phyloP scores from a whole-genome alignment of 305 asterid genomes.

The Lippia alba region DNA sequence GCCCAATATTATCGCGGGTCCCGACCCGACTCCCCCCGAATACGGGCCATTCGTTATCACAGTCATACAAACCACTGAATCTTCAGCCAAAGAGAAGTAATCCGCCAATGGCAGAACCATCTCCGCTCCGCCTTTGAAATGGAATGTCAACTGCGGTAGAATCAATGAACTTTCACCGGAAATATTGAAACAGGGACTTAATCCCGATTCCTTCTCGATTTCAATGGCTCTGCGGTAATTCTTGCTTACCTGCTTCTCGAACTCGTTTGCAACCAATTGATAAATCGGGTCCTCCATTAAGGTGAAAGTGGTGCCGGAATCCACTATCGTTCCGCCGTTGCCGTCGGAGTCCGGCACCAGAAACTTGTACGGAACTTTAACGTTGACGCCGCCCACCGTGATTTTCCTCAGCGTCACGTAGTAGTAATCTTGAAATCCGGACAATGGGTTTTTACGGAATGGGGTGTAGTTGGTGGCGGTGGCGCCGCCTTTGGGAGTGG shows the following conservation, averaged over 20 bases:
- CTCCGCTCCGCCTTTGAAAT: constrained; percentile 54
- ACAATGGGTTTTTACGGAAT: constrained; percentile 41
- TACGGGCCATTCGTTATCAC: constrained; percentile 21
- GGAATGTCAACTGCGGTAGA: constrained; percentile 48
- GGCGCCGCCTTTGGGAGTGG: no score
- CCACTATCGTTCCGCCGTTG: constrained; percentile 60
- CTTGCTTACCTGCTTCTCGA: constrained; percentile 47
- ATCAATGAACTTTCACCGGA: constrained; percentile 27
- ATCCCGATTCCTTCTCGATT: constrained; percentile 41
- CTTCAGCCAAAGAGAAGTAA: constrained; percentile 49
- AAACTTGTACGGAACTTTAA: constrained; percentile 45
- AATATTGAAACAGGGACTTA: constrained; percentile 55
- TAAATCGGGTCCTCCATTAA: constrained; percentile 41
- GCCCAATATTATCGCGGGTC: constrained; percentile 60
- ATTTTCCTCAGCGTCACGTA: constrained; percentile 53
- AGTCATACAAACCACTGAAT: constrained; percentile 55
- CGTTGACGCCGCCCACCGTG: constrained; percentile 54
- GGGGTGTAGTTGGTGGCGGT: constrained; percentile 45
- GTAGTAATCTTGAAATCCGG: constrained; percentile 40
- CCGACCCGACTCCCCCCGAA: constrained; percentile 36
- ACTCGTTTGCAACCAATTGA: constrained; percentile 44
- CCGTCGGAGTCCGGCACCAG: constrained; percentile 54
- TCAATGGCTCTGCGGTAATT: constrained; percentile 43
- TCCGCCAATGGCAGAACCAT: constrained; percentile 56
- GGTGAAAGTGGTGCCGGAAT: constrained; percentile 63